Evolutionary conservation across 2,329 filamentous ascomycete species (phyloP).

Genomic region (Claviceps africana): DNA sequence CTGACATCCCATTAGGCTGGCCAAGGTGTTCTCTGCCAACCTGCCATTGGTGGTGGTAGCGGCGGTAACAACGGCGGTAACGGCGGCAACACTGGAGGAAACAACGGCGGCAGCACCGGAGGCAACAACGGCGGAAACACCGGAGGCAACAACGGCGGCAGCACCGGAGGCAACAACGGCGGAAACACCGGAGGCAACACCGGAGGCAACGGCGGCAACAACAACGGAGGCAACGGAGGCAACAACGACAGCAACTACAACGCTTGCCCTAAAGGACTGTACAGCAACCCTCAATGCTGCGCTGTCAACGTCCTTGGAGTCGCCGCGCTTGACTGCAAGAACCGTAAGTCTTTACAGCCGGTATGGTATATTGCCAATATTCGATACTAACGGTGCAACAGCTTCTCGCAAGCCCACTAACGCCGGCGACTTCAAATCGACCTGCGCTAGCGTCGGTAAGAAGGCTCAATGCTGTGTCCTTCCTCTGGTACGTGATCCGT

Average conservation of each 20-base stretch:
- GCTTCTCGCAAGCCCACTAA: not conserved
- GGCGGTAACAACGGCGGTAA: not conserved
- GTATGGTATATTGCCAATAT: not conserved
- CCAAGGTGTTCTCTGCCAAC: not conserved
- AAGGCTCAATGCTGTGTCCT: conserved; percentile 6
- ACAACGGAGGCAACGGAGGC: not conserved
- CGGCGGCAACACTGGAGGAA: not conserved
- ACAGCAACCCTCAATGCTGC: conserved; percentile 9
- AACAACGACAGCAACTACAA: not conserved
- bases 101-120: not conserved
- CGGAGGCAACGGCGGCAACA: not conserved
- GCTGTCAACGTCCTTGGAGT: conserved; percentile 3
- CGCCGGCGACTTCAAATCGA: conserved; percentile 2
- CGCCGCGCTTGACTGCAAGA: conserved; percentile 4
- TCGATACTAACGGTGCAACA: not conserved
- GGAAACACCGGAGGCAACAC: not conserved
- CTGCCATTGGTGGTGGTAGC: not conserved
- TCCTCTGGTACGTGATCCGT: conserved; percentile 5
- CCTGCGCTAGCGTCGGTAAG: conserved; percentile 1
- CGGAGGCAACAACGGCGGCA: not conserved
- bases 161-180: not conserved
- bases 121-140: not conserved
- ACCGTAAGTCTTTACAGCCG: conserved; percentile 5
- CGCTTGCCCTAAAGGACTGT: conserved; percentile 3
- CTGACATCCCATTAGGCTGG: not conserved